Percentiles rank a stretch among this genome's conserved stretches.
These are phyloP conservation scores for Cyberlindnera amylophila DNA, from an alignment of 805 yeast species.

Conservation along the genomic window DNA sequence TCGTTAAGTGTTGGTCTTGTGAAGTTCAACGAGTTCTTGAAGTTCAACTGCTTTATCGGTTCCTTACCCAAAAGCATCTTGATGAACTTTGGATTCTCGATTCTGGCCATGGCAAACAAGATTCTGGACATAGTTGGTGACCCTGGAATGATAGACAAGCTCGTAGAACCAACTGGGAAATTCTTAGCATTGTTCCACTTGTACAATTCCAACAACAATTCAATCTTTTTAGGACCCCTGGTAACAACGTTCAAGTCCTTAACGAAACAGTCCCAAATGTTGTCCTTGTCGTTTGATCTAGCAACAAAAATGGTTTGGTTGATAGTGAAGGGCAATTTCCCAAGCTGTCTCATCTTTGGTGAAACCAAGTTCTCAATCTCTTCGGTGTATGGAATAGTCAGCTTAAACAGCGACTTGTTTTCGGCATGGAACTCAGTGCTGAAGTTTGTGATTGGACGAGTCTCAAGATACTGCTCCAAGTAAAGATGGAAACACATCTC, in stretches of 20 bases:
- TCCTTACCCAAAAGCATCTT: slow-evolving; percentile 53
- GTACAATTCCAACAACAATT: slow-evolving; percentile 48
- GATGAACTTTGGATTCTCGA: slow-evolving; percentile 49
- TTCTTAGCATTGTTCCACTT: slow-evolving; percentile 52
- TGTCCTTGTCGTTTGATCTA: slow-evolving; percentile 42
- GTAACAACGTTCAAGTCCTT: slow-evolving; percentile 38
- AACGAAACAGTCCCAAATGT: slow-evolving; percentile 59
- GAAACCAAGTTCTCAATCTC: slow-evolving; percentile 48
- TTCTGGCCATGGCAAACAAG: slow-evolving; percentile 59
- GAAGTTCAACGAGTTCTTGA: slow-evolving; percentile 50
- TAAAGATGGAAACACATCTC: slow-evolving; percentile 60
- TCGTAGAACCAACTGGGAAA: slow-evolving; percentile 43
- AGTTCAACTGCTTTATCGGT: slow-evolving; percentile 51
- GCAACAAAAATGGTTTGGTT: slow-evolving; percentile 56
- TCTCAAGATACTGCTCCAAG: slow-evolving; percentile 54
- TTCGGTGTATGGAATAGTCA: slow-evolving; percentile 41
- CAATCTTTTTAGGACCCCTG: slow-evolving; percentile 31
- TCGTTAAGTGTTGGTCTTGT: slow-evolving; percentile 49
- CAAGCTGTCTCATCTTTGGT: slow-evolving; percentile 48
- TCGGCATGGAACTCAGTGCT: slow-evolving; percentile 51
- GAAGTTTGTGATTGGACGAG: slow-evolving; percentile 44
- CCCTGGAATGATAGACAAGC: slow-evolving; percentile 49
- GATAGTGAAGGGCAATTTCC: slow-evolving; percentile 54
- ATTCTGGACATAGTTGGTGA: slow-evolving; percentile 62
- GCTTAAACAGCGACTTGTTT: slow-evolving; percentile 37